Conservation (phyloP, 495 filamentous ascomycete species). For the Hypoxylon subgilvum region DNA sequence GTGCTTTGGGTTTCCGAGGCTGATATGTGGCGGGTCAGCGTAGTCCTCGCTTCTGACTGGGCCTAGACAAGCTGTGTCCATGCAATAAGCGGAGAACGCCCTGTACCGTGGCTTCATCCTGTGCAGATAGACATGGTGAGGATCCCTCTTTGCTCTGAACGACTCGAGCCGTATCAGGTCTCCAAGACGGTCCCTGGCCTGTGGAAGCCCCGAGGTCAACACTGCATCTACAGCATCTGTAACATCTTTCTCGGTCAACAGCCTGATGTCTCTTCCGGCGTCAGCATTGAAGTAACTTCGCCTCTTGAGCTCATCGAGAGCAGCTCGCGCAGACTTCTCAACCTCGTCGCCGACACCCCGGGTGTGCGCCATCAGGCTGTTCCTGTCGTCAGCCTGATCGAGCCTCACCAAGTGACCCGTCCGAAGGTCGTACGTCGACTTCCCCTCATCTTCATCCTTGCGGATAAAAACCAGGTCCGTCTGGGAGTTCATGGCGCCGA, state of each 20-base stretch:
- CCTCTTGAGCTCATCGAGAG: not conserved
- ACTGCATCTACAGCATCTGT: not conserved
- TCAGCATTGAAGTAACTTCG: not conserved
- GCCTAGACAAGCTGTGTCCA: not conserved
- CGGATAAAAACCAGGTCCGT: constrained; percentile 6
- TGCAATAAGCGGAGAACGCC: constrained; percentile 24
- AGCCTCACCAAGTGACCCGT: not conserved
- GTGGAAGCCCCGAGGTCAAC: too few relatives aligned
- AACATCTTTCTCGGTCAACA: not conserved
- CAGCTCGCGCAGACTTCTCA: not conserved
- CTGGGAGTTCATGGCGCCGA: constrained; percentile 11
- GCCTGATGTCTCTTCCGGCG: not conserved
- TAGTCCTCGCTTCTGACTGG: not conserved
- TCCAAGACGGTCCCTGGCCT: not conserved
- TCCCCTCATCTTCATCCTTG: constrained; percentile 6
- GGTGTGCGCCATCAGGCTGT: too few relatives aligned
- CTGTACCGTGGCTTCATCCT: constrained; percentile 21
- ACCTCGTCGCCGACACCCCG: too few relatives aligned
- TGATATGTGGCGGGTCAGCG: not conserved
- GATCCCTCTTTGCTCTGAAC: not conserved
- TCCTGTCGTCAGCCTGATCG: too few relatives aligned
- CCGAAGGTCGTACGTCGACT: not conserved
- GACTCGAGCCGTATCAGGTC: not conserved
- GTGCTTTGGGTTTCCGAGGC: not conserved
- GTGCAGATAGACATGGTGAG: not conserved